Conservation (phyloP, 73 alveolate species). For the Stentor coeruleus region DNA sequence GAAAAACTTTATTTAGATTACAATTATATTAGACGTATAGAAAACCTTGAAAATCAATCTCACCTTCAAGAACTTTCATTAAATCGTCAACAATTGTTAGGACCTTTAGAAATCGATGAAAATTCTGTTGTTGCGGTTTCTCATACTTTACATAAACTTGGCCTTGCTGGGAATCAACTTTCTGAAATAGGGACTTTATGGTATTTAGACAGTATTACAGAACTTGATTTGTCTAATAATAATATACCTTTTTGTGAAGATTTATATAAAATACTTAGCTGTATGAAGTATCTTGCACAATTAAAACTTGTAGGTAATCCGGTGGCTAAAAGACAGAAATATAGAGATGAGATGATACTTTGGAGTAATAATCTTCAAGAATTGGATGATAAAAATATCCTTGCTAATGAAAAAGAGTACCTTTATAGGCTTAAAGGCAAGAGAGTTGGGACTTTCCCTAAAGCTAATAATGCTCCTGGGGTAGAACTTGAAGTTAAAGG, state of each 20-base stretch:
- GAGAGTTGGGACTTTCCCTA: background rate
- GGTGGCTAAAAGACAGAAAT: background rate
- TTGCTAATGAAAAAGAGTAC: slow-evolving; percentile 20
- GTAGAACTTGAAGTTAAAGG: background rate
- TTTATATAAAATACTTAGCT: background rate
- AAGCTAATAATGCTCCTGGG: background rate
- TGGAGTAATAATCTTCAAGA: background rate
- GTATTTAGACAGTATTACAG: background rate
- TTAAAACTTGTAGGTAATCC: slow-evolving; percentile 11
- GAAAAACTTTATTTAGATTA: slow-evolving; percentile 13
- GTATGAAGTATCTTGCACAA: background rate
- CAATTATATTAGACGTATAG: background rate
- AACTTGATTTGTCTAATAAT: slow-evolving; percentile 5
- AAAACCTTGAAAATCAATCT: background rate
- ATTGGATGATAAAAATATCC: background rate
- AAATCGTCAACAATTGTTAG: background rate
- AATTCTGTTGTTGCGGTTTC: slow-evolving; percentile 16
- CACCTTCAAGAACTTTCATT: background rate
- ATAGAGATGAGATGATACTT: slow-evolving; percentile 9
- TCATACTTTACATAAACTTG: background rate
- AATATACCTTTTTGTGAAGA: background rate
- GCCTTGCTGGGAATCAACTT: background rate
- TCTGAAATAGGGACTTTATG: background rate
- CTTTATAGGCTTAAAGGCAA: background rate
- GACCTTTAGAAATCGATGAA: background rate